phyloP scores from a whole-genome alignment of 208 protist species.

The Trypanosoma theileri region DNA sequence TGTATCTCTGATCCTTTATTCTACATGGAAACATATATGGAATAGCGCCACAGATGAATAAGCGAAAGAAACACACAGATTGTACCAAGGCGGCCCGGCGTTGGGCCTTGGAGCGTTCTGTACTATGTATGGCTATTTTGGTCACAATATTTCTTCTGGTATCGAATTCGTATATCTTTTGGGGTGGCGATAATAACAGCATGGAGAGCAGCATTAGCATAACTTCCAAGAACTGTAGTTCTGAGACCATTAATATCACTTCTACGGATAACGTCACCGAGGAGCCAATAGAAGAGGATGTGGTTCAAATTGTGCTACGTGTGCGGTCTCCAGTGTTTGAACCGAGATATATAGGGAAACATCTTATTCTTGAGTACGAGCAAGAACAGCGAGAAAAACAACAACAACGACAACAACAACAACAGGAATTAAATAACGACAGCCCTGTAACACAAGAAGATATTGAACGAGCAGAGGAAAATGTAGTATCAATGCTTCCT shows the following conservation, averaged over 20 bases:
- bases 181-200: no score
- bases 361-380: conserved; percentile 10
- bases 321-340: neutral
- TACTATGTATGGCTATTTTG: neutral
- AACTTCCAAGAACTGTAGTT: no score
- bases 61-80: no score
- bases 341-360: neutral
- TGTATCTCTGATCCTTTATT: no score
- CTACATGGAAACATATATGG: no score
- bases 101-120: neutral
- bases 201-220: no score
- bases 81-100: neutral
- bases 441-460: conserved; percentile 3
- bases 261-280: no score
- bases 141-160: conserved; percentile 1
- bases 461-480: neutral
- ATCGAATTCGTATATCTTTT: neutral
- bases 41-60: no score
- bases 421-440: neutral
- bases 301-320: neutral
- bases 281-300: neutral
- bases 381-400: neutral
- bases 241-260: no score
- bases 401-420: neutral
- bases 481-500: conserved; percentile 8